Base-by-base conservation (phyloP, 1,284 basidiomycete species). In the Rhizopogon parksii region DNA sequence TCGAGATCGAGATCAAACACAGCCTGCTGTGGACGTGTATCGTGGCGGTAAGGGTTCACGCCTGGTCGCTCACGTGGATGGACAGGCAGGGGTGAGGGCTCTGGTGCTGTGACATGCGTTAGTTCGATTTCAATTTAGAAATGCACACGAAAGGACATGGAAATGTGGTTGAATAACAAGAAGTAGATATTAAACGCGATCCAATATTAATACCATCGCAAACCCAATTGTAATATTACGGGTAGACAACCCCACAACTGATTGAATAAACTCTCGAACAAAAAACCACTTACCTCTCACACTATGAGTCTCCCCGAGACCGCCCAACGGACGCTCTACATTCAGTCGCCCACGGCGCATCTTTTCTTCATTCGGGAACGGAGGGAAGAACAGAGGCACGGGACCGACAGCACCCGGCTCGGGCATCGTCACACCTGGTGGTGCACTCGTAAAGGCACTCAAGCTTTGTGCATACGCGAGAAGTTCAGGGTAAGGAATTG, bases 341-440 rank as follows among this genome's bases (percentile, higher is more conserved):
- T 86, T 88, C 66, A 91, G 78, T 52, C 77, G 77, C 0, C 88
- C 88, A 35, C 80, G 75, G 38, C 87, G 80, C 87, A 91, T 89
- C 67, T 88, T 89, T 64, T 88, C 88, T 70, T 90, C 88, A 61
- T 88, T 89, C 1, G 88, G 88, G 64, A 90, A 91, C 8, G 88
- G 88, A 19, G 88, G 88, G 70, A 88, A 88, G 74, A 91, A 89
- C 36, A 87, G 61, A 6, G 84, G 83, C 11, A 84, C 81, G 1
- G 85, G 83, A 12, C 81, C 80, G 5, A 64, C 60, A 0, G 58
- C 53, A 32, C 64, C 62, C 4, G 54, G 62, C 43, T 89, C 85
- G 27, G 86, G 85, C 79, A 88, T 85, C 62, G 88, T 88, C 17
- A 43, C 30, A n/a, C 42, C 42, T 11, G 88, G 87, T 5, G 88